Evolutionary conservation across 257 asterid species (phyloP).

Genomic region (Rehmannia glutinosa): DNA sequence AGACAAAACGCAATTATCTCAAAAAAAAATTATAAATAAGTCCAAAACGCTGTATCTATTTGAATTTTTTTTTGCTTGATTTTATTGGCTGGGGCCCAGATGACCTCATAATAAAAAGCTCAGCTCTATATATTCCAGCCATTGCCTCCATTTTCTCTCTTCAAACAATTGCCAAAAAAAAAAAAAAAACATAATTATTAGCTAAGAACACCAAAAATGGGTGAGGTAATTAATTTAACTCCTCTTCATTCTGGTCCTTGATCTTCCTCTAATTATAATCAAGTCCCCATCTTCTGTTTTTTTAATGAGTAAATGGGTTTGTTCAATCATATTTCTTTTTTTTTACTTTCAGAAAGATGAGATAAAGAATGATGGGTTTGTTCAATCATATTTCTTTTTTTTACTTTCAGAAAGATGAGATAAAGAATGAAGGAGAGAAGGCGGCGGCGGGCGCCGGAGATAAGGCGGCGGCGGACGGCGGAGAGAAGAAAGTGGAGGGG

Average conservation of each 20-base stretch:
- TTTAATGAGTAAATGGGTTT: not conserved
- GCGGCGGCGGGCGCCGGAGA: slow-evolving; percentile 26
- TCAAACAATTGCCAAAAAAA: slow-evolving; percentile 31
- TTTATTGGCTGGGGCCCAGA: slow-evolving; percentile 20
- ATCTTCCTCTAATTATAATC: not conserved
- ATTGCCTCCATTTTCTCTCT: slow-evolving; percentile 58
- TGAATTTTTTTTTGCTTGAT: not conserved
- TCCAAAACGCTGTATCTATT: not conserved
- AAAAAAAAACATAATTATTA: not conserved
- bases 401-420: slow-evolving; percentile 48
- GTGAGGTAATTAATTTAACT: slow-evolving; percentile 52
- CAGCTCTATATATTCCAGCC: slow-evolving; percentile 41
- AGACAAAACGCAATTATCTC: too few relatives aligned
- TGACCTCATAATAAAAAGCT: slow-evolving; percentile 13
- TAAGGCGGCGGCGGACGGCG: slow-evolving; percentile 33
- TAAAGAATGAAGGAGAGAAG: slow-evolving; percentile 37
- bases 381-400: not conserved
- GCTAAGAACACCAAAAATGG: slow-evolving; percentile 32
- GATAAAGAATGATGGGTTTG: slow-evolving; percentile 29
- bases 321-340: not conserved
- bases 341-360: slow-evolving; percentile 48
- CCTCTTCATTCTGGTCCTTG: not conserved
- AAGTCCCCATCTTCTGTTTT: not conserved
- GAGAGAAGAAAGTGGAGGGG: slow-evolving; percentile 34
- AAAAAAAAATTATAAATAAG: not conserved